Evolutionary conservation across 345 rosid species (phyloP).

Genomic region (Noccaea bulbosa): DNA sequence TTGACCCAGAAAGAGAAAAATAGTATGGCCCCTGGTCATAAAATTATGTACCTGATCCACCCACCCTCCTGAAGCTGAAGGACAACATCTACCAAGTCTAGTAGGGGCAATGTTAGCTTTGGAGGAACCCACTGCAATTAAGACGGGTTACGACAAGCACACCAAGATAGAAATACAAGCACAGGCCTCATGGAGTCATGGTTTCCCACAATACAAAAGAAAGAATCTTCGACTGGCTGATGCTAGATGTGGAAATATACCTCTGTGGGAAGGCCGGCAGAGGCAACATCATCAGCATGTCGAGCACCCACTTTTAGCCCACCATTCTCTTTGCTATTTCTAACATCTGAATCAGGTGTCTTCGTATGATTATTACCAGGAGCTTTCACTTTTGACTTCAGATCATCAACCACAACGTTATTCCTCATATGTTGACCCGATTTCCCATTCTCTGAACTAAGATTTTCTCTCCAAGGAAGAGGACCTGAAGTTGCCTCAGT

Average conservation of each 20-base stretch:
- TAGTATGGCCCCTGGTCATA: not conserved
- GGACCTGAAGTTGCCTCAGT: constrained; percentile 46
- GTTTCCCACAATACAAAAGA: constrained; percentile 12
- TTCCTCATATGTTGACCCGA: constrained; percentile 42
- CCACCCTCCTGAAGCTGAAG: constrained; percentile 98
- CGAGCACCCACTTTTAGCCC: constrained; percentile 47
- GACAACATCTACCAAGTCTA: constrained; percentile 89
- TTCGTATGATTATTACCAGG: constrained; percentile 52
- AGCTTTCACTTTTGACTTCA: constrained; percentile 40
- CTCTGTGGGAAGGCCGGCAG: constrained; percentile 74
- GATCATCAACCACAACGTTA: constrained; percentile 48
- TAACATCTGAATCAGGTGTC: constrained; percentile 41
- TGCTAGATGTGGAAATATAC: constrained; percentile 45
- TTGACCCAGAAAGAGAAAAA: not conserved
- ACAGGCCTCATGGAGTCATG: constrained; percentile 24
- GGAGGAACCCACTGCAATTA: constrained; percentile 97
- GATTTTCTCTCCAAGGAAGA: constrained; percentile 49
- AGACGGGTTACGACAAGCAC: constrained; percentile 31
- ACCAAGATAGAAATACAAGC: constrained; percentile 18
- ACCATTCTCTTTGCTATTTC: constrained; percentile 51
- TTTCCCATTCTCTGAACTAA: constrained; percentile 56
- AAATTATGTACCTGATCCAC: constrained; percentile 84
- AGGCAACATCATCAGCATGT: constrained; percentile 51
- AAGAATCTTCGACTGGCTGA: constrained; percentile 7
- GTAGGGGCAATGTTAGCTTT: constrained; percentile 72